Percentiles rank a stretch among this genome's conserved stretches.
These are phyloP conservation scores for Straminergon stramineum DNA, from an alignment of 225 moss, liverwort and hornwort genomes.

Conservation along the genomic window DNA sequence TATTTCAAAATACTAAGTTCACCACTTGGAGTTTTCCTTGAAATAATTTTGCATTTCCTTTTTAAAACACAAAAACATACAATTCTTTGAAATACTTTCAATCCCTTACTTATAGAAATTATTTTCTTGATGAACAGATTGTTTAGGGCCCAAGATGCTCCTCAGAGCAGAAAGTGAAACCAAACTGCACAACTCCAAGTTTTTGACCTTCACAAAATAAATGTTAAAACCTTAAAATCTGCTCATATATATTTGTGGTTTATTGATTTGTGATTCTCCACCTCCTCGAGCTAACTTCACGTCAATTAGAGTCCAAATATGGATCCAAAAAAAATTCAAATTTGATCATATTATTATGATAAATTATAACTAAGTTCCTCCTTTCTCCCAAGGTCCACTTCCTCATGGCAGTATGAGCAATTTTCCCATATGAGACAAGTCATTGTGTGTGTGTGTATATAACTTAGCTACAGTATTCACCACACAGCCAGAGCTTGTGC, in stretches of 20 bases:
- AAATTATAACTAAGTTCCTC: neutral
- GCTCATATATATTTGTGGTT: neutral
- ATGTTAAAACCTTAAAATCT: too few species aligned
- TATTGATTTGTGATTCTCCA: neutral
- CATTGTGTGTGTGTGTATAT: too few species aligned
- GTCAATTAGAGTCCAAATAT: too few species aligned
- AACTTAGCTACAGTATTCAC: too few species aligned
- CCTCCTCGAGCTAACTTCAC: neutral
- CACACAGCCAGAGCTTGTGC: too few species aligned
- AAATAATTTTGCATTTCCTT: too few species aligned
- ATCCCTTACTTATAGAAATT: too few species aligned
- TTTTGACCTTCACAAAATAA: neutral
- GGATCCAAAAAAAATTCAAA: neutral
- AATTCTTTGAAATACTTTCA: too few species aligned
- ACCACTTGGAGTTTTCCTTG: neutral
- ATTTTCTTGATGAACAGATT: neutral
- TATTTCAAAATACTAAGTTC: neutral
- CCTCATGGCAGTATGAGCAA: too few species aligned
- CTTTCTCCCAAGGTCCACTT: too few species aligned
- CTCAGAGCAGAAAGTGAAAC: neutral
- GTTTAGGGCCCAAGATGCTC: too few species aligned
- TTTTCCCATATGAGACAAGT: rapidly evolving
- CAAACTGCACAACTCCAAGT: neutral
- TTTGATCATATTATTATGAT: neutral
- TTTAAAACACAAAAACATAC: too few species aligned